phyloP scores from a whole-genome alignment of 805 yeast species.

The Jamesozyma lodderae region DNA sequence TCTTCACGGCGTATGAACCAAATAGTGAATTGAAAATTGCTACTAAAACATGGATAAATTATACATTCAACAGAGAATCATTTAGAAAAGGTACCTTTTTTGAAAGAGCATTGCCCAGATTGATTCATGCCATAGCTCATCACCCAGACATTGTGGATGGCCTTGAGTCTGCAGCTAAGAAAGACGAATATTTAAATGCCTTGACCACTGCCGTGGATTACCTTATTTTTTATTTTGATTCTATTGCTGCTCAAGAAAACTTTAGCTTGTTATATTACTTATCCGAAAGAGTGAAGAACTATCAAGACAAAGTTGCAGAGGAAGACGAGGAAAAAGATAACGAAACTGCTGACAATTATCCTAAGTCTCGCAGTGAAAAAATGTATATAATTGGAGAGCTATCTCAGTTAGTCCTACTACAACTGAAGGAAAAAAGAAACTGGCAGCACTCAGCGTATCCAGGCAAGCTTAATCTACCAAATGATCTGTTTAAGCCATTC shows the following conservation, averaged over 20 bases:
- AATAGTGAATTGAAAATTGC: conserved; percentile 39
- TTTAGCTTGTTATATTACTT: conserved; percentile 65
- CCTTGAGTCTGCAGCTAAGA: conserved; percentile 27
- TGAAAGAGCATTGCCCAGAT: conserved; percentile 59
- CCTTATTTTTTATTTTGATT: conserved; percentile 48
- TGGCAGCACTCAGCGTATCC: conserved; percentile 81
- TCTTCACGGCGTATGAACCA: conserved; percentile 74
- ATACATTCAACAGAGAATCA: conserved; percentile 35
- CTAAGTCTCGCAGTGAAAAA: conserved; percentile 24
- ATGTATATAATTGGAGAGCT: conserved; percentile 67
- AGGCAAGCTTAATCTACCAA: conserved; percentile 59
- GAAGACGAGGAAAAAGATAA: conserved; percentile 22
- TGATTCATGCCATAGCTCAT: conserved; percentile 65
- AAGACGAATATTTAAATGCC: conserved; percentile 34
- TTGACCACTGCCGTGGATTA: conserved; percentile 49
- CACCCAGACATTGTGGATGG: conserved; percentile 51
- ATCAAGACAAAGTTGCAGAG: conserved; percentile 46
- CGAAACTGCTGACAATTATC: conserved; percentile 13
- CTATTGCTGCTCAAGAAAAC: conserved; percentile 56
- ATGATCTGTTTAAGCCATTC: conserved; percentile 63
- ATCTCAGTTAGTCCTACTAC: conserved; percentile 55
- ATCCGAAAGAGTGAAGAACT: conserved; percentile 72
- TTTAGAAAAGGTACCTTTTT: conserved; percentile 39
- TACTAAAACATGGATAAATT: conserved; percentile 61
- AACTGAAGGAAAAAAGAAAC: conserved; percentile 43